Evolutionary conservation across 1,284 basidiomycete genomes (phyloP).

Genomic region (Pulchroboletus neoregius): DNA sequence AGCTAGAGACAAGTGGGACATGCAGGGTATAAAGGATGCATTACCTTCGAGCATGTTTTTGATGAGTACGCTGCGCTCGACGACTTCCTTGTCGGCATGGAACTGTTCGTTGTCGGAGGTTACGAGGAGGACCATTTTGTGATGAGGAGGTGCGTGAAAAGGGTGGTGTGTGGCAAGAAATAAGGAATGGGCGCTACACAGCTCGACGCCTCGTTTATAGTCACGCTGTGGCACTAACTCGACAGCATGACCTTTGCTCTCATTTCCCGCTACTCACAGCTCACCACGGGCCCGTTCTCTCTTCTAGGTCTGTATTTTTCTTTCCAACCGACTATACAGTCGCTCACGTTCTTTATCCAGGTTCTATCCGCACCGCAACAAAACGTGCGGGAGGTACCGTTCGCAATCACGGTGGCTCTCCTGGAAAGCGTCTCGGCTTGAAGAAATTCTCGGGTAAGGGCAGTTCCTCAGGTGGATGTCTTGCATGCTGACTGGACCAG

Average conservation of each 20-base stretch:
- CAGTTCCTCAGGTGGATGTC: neutral
- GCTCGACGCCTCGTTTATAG: constrained; percentile 3
- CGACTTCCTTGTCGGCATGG: constrained; percentile 90
- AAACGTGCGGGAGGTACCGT: constrained; percentile 92
- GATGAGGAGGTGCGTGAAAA: constrained; percentile 6
- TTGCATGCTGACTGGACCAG: constrained; percentile 38
- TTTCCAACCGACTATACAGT: neutral
- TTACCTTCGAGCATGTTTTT: constrained; percentile 99
- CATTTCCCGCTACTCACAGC: constrained; percentile 39
- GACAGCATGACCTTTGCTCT: constrained; percentile 34
- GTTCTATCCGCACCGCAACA: constrained; percentile 85
- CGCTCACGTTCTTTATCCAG: constrained; percentile 21
- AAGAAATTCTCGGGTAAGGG: constrained; percentile 91
- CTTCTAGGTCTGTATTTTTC: constrained; percentile 38
- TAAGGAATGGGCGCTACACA: neutral
- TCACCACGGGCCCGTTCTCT: constrained; percentile 46
- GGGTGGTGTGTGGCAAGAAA: constrained; percentile 6
- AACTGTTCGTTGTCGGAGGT: constrained; percentile 97
- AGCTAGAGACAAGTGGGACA: constrained; percentile 14
- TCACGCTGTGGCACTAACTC: constrained; percentile 12
- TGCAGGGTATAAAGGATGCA: constrained; percentile 6
- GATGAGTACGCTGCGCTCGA: constrained; percentile 93
- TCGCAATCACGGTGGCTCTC: constrained; percentile 86
- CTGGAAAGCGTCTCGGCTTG: constrained; percentile 86
- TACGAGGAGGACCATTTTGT: constrained; percentile 72